Evolutionary conservation across 2,329 filamentous ascomycete species (phyloP), one percentile per base, ranked within the genome.

Genomic region (Chaetomium olivaceum): DNA sequence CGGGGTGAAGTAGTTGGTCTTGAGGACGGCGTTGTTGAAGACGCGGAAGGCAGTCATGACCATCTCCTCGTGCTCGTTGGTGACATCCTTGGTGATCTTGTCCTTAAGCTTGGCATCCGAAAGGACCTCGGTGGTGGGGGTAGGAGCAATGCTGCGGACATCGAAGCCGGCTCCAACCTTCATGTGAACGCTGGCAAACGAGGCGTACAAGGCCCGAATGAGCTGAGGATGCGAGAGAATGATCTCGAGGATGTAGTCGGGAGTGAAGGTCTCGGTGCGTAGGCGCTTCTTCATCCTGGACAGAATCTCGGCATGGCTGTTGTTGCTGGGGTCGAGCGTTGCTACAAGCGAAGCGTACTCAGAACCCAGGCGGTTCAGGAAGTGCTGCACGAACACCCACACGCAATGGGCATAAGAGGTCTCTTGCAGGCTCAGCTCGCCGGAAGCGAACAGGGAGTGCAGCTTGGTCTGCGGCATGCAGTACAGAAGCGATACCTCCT

Each of bases 401-500:
- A 96, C 92, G 76, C 92, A 97, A 81, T 99, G 95, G 31, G 93
- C 93, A 76, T 99, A 99, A 74, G 97, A 93, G 14, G 94, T 93
- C 81, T 99, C 95, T 78, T 99, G 95, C 60, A 99, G 83, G 75
- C 93, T 97, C 70, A 99, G 83, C 72, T 90, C 87, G 58, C 93
- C 93, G 19, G 87, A 88, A 59, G 91, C 91, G 78, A 99, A 99
- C 72, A 97, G 87, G 65, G 85, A 82, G 79, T 97, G 94, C 77
- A 99, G 92, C 79, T 93, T 95, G 84, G 97, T 99, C 78, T 96
- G 94, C 16, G 95, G 95, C 71, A 99, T 91, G 78, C 95, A 99
- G 87, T 98, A 99, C 21, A 99, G 84, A 65, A 99, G 86, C 1
- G 95, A 98, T 59, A 97, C 90, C 79, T 99, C 95, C 85, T 98